Base-by-base conservation (phyloP, 495 filamentous ascomycete species). In the Xylaria sp. region DNA sequence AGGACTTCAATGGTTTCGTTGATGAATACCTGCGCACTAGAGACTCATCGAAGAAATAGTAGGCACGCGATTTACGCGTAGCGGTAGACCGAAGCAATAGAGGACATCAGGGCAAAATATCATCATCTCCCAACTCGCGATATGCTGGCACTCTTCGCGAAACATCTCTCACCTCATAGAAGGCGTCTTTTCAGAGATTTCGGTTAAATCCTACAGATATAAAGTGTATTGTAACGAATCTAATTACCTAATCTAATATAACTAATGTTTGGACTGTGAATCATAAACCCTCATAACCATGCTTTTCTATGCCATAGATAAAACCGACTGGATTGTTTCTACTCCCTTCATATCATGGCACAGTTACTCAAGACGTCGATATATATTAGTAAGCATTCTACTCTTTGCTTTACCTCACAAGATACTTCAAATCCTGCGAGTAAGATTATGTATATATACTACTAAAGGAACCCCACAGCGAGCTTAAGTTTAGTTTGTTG, bases 1-100 rank as follows among this genome's bases (percentile, higher is more conserved):
- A 26, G 29, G 70, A 77, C 55, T 74, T 74, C 63, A 65, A 73
- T 52, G 65, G 75, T 19, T 77, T 72, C 24, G 70, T 71, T 52
- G 73, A 67, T 29, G 69, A 72, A 70, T 75, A 72, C 46, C 41
- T 71, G 5, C 55, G 44, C 29, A 62, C 11, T 17, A 58, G 52
- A 5, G 26, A 41, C 9, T 24, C 5, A 5, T 44, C 65, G 37
- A 44, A 58, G 26, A 21, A 3, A 31, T 9, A 66, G 11, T 66
- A 66, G 43, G 40, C 29, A n/a, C 31, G 31, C 19, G 57, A 12
- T 59, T 35, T 21, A 21, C 17, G 19, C 19, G 14, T 29, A 17
- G 63, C 33, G 29, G n/a, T 17, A 29, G 21, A 15, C 9, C 35
- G 29, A 41, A 17, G 31, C 0, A 52, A 21, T 17, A 48, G 46